These are phyloP conservation scores for Zasmidium cellare DNA, from an alignment of 2,329 filamentous ascomycete genomes.

Conservation along the genomic window DNA sequence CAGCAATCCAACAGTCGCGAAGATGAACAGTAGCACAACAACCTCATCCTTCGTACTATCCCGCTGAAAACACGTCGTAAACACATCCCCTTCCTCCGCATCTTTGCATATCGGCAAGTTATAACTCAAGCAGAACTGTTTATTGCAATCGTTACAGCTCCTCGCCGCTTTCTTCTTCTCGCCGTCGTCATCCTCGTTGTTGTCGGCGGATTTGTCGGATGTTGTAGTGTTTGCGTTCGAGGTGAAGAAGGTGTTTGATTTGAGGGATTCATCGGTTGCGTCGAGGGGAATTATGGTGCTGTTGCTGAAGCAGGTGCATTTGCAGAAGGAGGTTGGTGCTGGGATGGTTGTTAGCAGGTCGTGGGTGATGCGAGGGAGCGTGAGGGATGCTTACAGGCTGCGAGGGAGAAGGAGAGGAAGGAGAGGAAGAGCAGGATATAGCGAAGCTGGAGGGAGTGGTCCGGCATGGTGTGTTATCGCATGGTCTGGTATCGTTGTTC, in stretches of 20 bases:
- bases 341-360: constrained; percentile 5
- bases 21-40: constrained; percentile 66
- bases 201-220: constrained; percentile 16
- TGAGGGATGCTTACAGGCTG: constrained; percentile 40
- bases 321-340: constrained; percentile 67
- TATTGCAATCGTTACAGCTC: constrained; percentile 67
- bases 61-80: constrained; percentile 67
- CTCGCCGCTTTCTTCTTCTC: constrained; percentile 36
- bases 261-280: constrained; percentile 36
- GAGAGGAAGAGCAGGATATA: constrained; percentile 30
- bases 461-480: constrained; percentile 8
- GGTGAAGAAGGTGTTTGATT: constrained; percentile 17
- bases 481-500: not conserved
- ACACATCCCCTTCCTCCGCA: constrained; percentile 64
- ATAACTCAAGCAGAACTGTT: constrained; percentile 65
- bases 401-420: constrained; percentile 42
- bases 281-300: constrained; percentile 67
- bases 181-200: constrained; percentile 25
- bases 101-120: constrained; percentile 60
- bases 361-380: constrained; percentile 1
- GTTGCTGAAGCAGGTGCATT: constrained; percentile 69
- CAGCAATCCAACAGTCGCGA: constrained; percentile 61
- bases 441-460: constrained; percentile 15
- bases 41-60: constrained; percentile 68
- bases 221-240: constrained; percentile 10